Evolutionary conservation across 1,284 basidiomycete genomes (phyloP).

Genomic region (Coniferiporia weirii): DNA sequence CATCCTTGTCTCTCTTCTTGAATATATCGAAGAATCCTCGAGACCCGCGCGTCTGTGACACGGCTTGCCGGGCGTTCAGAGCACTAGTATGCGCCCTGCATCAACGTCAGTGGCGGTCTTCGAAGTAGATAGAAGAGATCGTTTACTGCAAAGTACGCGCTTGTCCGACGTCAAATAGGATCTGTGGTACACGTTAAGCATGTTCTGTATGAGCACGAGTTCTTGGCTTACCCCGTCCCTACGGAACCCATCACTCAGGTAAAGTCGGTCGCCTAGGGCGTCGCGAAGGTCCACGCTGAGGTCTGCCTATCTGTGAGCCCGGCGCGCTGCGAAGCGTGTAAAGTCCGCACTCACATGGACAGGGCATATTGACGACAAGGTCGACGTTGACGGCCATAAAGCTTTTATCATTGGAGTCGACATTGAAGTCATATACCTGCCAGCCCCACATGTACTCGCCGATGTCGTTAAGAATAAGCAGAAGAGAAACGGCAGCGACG

Average conservation of each 20-base stretch:
- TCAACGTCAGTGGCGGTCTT: conserved; percentile 1
- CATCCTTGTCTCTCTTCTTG: conserved; percentile 37
- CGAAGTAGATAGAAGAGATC: conserved; percentile 1
- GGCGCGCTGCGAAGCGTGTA: conserved; percentile 12
- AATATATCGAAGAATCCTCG: conserved; percentile 62
- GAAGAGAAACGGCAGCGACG: conserved; percentile 64
- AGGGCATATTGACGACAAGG: conserved; percentile 88
- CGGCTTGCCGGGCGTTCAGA: conserved; percentile 63
- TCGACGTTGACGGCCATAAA: conserved; percentile 85
- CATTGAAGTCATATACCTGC: conserved; percentile 80
- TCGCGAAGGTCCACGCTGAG: conserved; percentile 89
- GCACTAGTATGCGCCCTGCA: conserved; percentile 54
- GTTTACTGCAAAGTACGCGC: conserved; percentile 53
- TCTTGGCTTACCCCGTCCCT: conserved; percentile 70
- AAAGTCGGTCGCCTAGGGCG: conserved; percentile 86
- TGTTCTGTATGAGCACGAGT: neutral
- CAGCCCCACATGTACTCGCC: conserved; percentile 91
- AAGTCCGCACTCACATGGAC: conserved; percentile 62
- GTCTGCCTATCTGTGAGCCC: conserved; percentile 38
- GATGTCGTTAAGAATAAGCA: conserved; percentile 82
- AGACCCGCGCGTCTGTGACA: conserved; percentile 64
- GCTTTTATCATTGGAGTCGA: conserved; percentile 61
- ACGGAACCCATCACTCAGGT: conserved; percentile 77
- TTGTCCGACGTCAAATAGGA: conserved; percentile 79
- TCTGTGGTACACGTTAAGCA: conserved; percentile 36